phyloP scores from a whole-genome alignment of 371 early-diverging fungal species.

The Mucor saturninus region DNA sequence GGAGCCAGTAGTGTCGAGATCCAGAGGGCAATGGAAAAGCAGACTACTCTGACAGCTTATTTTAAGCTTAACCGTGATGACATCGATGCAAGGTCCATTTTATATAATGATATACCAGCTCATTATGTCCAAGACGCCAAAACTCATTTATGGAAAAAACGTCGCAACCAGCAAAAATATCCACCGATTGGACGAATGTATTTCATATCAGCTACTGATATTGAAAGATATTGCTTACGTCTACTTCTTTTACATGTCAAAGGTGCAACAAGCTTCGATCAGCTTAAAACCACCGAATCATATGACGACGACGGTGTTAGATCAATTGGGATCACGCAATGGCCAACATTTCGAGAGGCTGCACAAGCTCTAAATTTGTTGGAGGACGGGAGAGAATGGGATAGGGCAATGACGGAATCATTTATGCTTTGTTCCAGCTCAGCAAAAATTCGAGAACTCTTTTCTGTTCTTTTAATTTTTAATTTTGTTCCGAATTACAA shows the following conservation, averaged over 20 bases:
- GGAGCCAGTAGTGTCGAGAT: too few species aligned
- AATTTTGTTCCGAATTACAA: not conserved
- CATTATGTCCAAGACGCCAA: too few species aligned
- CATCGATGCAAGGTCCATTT: too few species aligned
- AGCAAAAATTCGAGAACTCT: not conserved
- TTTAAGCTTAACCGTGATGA: too few species aligned
- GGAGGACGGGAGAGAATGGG: too few species aligned
- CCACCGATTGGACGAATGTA: slow-evolving; percentile 19
- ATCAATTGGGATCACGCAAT: slow-evolving; percentile 7
- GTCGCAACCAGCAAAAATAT: not conserved
- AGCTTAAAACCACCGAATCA: slow-evolving; percentile 15
- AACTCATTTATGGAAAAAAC: slow-evolving; percentile 1
- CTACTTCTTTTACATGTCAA: slow-evolving; percentile 14
- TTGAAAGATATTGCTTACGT: slow-evolving; percentile 24
- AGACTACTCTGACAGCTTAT: too few species aligned
- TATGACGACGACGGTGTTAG: not conserved
- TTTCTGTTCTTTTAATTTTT: not conserved
- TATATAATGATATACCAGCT: too few species aligned
- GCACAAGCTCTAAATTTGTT: slow-evolving; percentile 17
- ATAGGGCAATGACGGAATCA: too few species aligned
- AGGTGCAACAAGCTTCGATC: slow-evolving; percentile 20
- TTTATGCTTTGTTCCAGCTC: not conserved
- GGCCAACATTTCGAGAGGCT: slow-evolving; percentile 9
- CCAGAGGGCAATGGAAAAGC: too few species aligned
- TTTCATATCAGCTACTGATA: not conserved